These are phyloP conservation scores for Theobroma cacao DNA, from an alignment of 345 rosid species.

Conservation along the genomic window DNA sequence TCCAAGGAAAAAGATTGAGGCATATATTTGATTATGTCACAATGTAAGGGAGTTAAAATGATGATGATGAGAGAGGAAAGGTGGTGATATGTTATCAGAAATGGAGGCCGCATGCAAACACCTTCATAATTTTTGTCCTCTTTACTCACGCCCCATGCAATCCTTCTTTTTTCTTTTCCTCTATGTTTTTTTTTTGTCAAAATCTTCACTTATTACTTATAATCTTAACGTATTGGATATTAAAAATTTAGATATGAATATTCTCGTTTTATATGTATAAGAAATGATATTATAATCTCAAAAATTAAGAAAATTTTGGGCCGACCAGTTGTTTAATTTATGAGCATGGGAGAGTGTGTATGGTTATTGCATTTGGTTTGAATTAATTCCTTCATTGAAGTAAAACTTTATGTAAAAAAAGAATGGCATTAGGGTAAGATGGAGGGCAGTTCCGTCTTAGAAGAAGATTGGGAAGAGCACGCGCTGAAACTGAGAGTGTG, in stretches of 20 bases:
- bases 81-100: not conserved
- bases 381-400: not conserved
- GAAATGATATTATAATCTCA: too few species aligned
- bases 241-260: too few species aligned
- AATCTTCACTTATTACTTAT: not conserved
- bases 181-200: not conserved
- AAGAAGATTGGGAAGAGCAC: not conserved
- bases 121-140: not conserved
- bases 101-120: not conserved
- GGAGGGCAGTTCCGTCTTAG: not conserved
- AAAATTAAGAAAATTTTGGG: not conserved
- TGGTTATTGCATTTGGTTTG: too few species aligned
- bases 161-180: not conserved
- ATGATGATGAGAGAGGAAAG: conserved; percentile 5
- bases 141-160: not conserved
- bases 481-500: conserved; percentile 16
- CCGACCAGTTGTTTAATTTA: too few species aligned
- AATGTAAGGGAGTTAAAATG: not conserved
- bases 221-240: not conserved
- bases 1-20: conserved; percentile 1
- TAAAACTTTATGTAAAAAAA: not conserved
- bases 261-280: too few species aligned
- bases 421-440: not conserved
- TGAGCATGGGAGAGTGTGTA: too few species aligned
- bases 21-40: conserved; percentile 9